Conservation (phyloP, 352 stramenopile genomes). For the Discostella stelligera region DNA sequence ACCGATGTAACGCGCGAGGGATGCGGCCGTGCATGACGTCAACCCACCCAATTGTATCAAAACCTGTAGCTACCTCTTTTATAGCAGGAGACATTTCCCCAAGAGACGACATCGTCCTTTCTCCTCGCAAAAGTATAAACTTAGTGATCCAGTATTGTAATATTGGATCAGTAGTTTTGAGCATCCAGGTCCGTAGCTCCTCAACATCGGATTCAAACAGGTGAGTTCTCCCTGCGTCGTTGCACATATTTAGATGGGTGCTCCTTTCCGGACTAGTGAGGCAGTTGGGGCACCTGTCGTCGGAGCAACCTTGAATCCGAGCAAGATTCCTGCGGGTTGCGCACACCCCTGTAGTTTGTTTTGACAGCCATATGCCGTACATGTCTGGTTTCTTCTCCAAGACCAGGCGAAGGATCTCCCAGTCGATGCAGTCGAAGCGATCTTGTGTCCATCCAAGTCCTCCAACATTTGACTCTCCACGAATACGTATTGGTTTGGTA, state of each 20-base stretch:
- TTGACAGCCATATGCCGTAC: slow-evolving; percentile 23
- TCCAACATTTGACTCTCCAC: not conserved
- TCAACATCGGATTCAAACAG: slow-evolving; percentile 7
- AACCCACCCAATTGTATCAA: slow-evolving; percentile 23
- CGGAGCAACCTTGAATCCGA: slow-evolving; percentile 4
- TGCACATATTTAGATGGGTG: slow-evolving; percentile 20
- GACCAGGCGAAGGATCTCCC: not conserved
- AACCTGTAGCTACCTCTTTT: not conserved
- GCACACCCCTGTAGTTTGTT: slow-evolving; percentile 13
- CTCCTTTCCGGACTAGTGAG: not conserved
- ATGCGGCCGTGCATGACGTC: slow-evolving; percentile 32
- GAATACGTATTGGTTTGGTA: not conserved
- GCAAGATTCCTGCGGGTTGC: slow-evolving; percentile 8
- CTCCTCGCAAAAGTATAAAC: not conserved
- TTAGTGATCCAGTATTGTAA: slow-evolving; percentile 19
- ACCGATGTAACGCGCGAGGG: too few species aligned
- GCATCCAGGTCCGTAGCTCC: slow-evolving; percentile 16
- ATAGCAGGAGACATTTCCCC: slow-evolving; percentile 1
- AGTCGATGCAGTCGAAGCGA: slow-evolving; percentile 13
- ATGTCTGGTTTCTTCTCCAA: slow-evolving; percentile 16
- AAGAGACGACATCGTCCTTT: not conserved
- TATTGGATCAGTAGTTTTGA: slow-evolving; percentile 8
- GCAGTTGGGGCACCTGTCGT: slow-evolving; percentile 29
- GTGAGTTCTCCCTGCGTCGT: not conserved
- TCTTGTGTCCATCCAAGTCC: slow-evolving; percentile 6